phyloP scores from a whole-genome alignment of 495 filamentous ascomycete genomes.

The Staphylotrichum tortipilum region DNA sequence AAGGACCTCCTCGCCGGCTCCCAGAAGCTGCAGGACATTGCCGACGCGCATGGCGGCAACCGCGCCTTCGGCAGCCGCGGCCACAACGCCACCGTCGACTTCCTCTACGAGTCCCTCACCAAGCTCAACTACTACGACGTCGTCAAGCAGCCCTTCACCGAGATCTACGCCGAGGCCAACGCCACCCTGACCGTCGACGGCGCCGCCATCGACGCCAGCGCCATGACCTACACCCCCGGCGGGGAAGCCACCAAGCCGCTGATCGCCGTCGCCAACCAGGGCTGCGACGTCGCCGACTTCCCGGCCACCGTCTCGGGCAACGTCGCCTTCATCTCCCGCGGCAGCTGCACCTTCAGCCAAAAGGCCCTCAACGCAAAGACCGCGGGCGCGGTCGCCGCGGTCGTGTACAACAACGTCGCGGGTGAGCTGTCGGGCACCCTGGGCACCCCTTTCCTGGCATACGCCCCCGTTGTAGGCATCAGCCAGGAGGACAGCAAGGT shows the following conservation, averaged over 20 bases:
- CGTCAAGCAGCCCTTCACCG: slow-evolving; percentile 48
- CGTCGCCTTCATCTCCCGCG: slow-evolving; percentile 56
- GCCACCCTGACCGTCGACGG: slow-evolving; percentile 30
- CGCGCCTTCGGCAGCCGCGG: slow-evolving; percentile 53
- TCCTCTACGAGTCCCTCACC: slow-evolving; percentile 44
- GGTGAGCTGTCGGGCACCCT: slow-evolving; percentile 49
- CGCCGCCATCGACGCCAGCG: slow-evolving; percentile 12
- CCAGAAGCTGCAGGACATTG: slow-evolving; percentile 36
- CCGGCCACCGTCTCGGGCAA: slow-evolving; percentile 44
- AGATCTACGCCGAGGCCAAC: slow-evolving; percentile 26
- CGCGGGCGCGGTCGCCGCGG: slow-evolving; percentile 48
- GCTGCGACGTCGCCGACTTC: slow-evolving; percentile 49
- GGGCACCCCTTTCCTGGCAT: slow-evolving; percentile 37
- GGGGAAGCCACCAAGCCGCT: slow-evolving; percentile 39
- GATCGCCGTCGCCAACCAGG: slow-evolving; percentile 44
- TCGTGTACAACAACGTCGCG: slow-evolving; percentile 59
- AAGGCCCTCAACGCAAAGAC: slow-evolving; percentile 53
- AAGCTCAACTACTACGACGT: slow-evolving; percentile 51
- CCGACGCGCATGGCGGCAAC: slow-evolving; percentile 31
- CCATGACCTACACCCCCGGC: slow-evolving; percentile 35
- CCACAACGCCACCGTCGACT: slow-evolving; percentile 58
- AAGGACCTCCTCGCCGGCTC: slow-evolving; percentile 35
- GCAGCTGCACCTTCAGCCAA: slow-evolving; percentile 50
- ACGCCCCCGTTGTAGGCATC: slow-evolving; percentile 48
- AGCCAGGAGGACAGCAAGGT: slow-evolving; percentile 42